These are phyloP conservation scores for Ceratocystis eucalypticola DNA, from an alignment of 2,329 filamentous ascomycete genomes.

Conservation along the genomic window DNA sequence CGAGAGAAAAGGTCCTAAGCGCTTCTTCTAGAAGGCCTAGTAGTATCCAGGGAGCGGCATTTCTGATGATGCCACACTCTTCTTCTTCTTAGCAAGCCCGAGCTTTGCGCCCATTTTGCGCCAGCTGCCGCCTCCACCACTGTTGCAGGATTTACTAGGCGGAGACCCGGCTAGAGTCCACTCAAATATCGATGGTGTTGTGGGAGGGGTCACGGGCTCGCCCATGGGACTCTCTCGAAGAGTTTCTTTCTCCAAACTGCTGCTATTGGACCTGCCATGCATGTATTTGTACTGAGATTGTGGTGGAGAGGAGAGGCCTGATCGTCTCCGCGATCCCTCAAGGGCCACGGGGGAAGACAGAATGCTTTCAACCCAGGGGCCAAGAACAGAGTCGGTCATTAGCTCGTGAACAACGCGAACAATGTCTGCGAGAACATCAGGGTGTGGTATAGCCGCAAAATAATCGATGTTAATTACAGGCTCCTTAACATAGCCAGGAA, in stretches of 20 bases:
- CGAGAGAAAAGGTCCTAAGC: neutral
- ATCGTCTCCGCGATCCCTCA: conserved; percentile 25
- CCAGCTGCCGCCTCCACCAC: conserved; percentile 46
- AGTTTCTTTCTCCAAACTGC: neutral
- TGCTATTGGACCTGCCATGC: conserved; percentile 7
- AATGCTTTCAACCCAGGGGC: conserved; percentile 55
- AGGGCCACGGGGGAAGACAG: conserved; percentile 32
- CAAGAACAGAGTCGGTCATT: conserved; percentile 92
- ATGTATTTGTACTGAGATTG: conserved; percentile 8
- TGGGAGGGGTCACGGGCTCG: conserved; percentile 62
- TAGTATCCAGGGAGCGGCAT: conserved; percentile 1
- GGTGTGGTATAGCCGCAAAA: conserved; percentile 49
- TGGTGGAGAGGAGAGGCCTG: neutral
- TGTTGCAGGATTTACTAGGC: conserved; percentile 41
- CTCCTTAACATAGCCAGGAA: conserved; percentile 75
- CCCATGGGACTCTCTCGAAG: conserved; percentile 22
- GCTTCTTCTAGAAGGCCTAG: neutral
- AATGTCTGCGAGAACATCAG: conserved; percentile 65
- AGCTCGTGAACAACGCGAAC: conserved; percentile 83
- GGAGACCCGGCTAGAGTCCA: conserved; percentile 40
- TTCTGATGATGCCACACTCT: conserved; percentile 8
- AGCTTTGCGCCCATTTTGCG: conserved; percentile 51
- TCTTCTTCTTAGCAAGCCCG: conserved; percentile 30
- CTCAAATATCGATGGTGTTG: conserved; percentile 52
- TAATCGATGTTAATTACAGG: conserved; percentile 2